Conservation (phyloP, 2,329 filamentous ascomycete genomes). For the Tolypocladium pustulatum region DNA sequence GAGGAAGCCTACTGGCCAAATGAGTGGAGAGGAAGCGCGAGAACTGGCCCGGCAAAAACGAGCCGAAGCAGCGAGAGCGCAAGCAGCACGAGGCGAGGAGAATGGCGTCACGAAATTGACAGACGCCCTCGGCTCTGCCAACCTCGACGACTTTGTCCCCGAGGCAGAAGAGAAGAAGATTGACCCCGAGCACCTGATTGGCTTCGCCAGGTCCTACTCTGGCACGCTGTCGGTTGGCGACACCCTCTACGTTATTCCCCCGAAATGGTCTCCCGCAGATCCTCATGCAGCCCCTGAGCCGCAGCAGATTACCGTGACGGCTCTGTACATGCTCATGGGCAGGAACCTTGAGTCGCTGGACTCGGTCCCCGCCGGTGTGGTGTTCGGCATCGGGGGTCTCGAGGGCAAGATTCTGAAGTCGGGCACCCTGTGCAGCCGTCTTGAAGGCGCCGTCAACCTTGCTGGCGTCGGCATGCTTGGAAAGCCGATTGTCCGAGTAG, state of each 20-base stretch:
- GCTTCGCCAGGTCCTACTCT: conserved; percentile 89
- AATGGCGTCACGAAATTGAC: conserved; percentile 45
- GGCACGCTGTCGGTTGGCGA: conserved; percentile 85
- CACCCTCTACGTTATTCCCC: conserved; percentile 78
- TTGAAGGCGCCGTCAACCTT: conserved; percentile 80
- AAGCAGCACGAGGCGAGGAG: conserved; percentile 45
- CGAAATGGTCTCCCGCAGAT: conserved; percentile 80
- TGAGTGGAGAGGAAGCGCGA: conserved; percentile 82
- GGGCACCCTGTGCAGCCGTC: conserved; percentile 80
- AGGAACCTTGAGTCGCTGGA: conserved; percentile 72
- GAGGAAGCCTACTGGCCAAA: conserved; percentile 49
- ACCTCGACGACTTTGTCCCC: conserved; percentile 41
- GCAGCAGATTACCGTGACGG: conserved; percentile 73
- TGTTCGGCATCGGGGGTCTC: conserved; percentile 89
- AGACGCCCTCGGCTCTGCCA: conserved; percentile 49
- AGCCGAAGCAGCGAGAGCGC: conserved; percentile 74
- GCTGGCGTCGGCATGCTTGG: conserved; percentile 72
- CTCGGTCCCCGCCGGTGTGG: conserved; percentile 82
- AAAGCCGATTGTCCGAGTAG: conserved; percentile 89
- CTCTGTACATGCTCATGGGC: conserved; percentile 93
- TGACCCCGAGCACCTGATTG: conserved; percentile 81
- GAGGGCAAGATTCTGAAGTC: conserved; percentile 94
- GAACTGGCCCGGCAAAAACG: conserved; percentile 82
- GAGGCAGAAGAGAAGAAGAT: conserved; percentile 44
- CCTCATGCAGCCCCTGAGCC: conserved; percentile 64